These are phyloP conservation scores for Entophlyctis luteolus DNA, from an alignment of 192 early-diverging fungal species.

Conservation along the genomic window DNA sequence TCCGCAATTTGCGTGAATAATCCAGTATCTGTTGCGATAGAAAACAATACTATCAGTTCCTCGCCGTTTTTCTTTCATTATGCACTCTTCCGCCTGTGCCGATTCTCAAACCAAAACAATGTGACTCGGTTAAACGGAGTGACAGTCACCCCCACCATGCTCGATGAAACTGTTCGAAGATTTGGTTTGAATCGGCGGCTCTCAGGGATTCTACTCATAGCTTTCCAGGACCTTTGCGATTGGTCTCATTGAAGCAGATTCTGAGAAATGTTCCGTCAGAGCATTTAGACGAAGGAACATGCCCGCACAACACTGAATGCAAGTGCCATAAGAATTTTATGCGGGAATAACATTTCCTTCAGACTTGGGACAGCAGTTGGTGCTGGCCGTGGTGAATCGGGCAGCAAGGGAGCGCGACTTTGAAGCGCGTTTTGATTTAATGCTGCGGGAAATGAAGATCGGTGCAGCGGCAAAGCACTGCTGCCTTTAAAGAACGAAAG, in stretches of 20 bases:
- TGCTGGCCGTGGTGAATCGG: no score
- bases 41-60: slow-evolving; percentile 27
- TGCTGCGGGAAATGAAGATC: no score
- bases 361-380: neutral
- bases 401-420: no score
- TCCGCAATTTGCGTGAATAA: slow-evolving; percentile 2
- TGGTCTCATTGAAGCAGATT: neutral
- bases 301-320: neutral
- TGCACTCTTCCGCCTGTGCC: slow-evolving; percentile 27
- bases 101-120: slow-evolving; percentile 16
- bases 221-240: neutral
- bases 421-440: no score
- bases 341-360: neutral
- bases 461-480: no score
- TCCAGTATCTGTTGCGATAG: slow-evolving; percentile 20
- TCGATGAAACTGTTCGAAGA: slow-evolving; percentile 15
- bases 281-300: neutral
- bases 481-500: no score
- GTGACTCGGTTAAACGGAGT: slow-evolving; percentile 26
- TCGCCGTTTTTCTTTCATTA: slow-evolving; percentile 34
- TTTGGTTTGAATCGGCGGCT: slow-evolving; percentile 25
- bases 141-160: slow-evolving; percentile 11
- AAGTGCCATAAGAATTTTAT: neutral
- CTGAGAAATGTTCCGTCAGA: neutral
- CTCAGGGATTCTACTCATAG: neutral